Evolutionary conservation across 306 rosid genomes (phyloP).

Genomic region (Biancaea sappan): DNA sequence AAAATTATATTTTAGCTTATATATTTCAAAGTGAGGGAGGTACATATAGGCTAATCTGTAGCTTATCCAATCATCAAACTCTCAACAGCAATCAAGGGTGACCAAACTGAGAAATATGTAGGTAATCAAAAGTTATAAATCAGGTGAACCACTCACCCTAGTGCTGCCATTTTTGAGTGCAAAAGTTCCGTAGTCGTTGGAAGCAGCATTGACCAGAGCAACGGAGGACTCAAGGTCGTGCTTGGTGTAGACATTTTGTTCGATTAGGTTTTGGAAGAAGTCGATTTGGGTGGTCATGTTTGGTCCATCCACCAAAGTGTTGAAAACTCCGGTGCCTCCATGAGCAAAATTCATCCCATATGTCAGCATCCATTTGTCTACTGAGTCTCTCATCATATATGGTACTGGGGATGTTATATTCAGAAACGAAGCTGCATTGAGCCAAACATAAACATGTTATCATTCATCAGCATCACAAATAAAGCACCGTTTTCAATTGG

Average conservation of each 20-base stretch:
- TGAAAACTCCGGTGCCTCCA: slow-evolving; percentile 31
- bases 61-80: too few species aligned
- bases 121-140: too few species aligned
- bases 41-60: too few species aligned
- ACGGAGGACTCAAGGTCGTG: slow-evolving; percentile 44
- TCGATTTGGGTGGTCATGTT: slow-evolving; percentile 32
- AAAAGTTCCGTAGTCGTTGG: slow-evolving; percentile 39
- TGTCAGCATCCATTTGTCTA: not conserved
- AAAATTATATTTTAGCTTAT: too few species aligned
- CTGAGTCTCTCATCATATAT: not conserved
- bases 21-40: too few species aligned
- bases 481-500: too few species aligned
- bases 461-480: too few species aligned
- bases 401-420: not conserved
- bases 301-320: slow-evolving; percentile 42
- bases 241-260: slow-evolving; percentile 46
- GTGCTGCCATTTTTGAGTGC: not conserved
- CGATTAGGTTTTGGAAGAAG: slow-evolving; percentile 37
- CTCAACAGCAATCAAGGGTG: not conserved
- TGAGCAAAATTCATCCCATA: slow-evolving; percentile 15
- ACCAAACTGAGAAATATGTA: not conserved
- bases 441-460: not conserved
- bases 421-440: not conserved
- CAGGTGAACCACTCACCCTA: slow-evolving; percentile 23
- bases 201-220: slow-evolving; percentile 36